Conservation (phyloP, 2,329 filamentous ascomycete species). For the Ustilaginoidea virens region DNA sequence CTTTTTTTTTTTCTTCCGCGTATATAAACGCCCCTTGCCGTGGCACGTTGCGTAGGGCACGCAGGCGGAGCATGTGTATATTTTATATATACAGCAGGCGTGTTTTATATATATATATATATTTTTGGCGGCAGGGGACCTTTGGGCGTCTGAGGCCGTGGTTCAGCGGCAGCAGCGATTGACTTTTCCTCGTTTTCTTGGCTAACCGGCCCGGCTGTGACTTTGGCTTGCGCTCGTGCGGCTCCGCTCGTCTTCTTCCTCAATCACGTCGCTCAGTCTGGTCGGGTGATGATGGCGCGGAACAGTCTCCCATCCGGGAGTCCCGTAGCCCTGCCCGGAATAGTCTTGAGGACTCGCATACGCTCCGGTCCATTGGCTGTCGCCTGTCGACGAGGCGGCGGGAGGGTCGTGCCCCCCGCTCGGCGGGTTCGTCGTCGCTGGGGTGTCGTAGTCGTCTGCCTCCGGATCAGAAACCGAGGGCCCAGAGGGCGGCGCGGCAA, state of each 20-base stretch:
- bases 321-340: slow-evolving; percentile 48
- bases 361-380: slow-evolving; percentile 24
- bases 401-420: slow-evolving; percentile 18
- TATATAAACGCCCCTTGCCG: too few species aligned
- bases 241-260: slow-evolving; percentile 71
- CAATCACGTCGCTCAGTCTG: slow-evolving; percentile 72
- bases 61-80: too few species aligned
- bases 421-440: slow-evolving; percentile 26
- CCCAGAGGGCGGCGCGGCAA: slow-evolving; percentile 24
- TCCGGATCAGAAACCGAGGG: slow-evolving; percentile 33
- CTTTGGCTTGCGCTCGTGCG: slow-evolving; percentile 58
- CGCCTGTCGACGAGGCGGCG: slow-evolving; percentile 13
- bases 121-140: too few species aligned
- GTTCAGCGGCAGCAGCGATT: too few species aligned
- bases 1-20: too few species aligned
- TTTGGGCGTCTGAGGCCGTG: too few species aligned
- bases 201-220: slow-evolving; percentile 31
- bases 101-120: too few species aligned
- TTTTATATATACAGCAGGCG: too few species aligned
- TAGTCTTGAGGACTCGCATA: slow-evolving; percentile 42
- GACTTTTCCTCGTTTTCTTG: slow-evolving; percentile 2
- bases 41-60: too few species aligned
- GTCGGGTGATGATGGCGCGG: slow-evolving; percentile 78
- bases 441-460: slow-evolving; percentile 42
- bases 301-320: slow-evolving; percentile 59